Evolutionary conservation across 768 basidiomycete species (phyloP), one percentile per base, ranked within the genome.

Genomic region (Rhizopogon salebrosus): DNA sequence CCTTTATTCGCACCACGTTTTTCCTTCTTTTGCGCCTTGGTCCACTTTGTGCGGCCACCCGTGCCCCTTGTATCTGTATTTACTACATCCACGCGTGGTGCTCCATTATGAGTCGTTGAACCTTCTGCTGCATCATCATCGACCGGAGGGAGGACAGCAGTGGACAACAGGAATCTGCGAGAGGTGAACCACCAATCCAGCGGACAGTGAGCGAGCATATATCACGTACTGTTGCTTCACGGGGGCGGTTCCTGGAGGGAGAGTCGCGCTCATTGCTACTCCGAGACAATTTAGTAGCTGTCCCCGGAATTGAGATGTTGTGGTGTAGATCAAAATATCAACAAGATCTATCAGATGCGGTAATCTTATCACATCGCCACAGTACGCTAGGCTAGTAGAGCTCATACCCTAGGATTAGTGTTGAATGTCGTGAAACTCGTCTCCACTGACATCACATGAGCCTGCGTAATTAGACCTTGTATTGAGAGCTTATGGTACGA

Each of bases 1-100:
- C 82, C 85, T 64, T 92, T 95, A 68, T 95, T 97, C 54, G 85
- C 83, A 2, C 94, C 94, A 29, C 80, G 74, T 54, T 82, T 78
- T 10, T 84, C 81, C 67, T 89, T 89, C 66, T 81, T 86, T 64
- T 85, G 79, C 57, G 84, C 82, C 62, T 82, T 84, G 10, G 76
- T 78, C 51, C 76, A 63, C 58, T 72, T 77, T 57, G 75, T 75
- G 39, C 64, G 57, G 2, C 66, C 60, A 22, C 68, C 65, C 42
- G 54, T 58, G 39, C 65, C 64, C 52, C 75, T 71, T 23, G 71
- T 62, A 9, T 69, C 71, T 31, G 63, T 64, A 35, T 67, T 53
- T 26, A 61, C 69, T 63, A 64, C 67, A 46, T 53, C 57, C 18
- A 56, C 57, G 22, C 53, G 53, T 55, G 52, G 57, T 23, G 55